These are phyloP conservation scores for Trametes meyenii DNA, from an alignment of 768 basidiomycete species.

Conservation along the genomic window DNA sequence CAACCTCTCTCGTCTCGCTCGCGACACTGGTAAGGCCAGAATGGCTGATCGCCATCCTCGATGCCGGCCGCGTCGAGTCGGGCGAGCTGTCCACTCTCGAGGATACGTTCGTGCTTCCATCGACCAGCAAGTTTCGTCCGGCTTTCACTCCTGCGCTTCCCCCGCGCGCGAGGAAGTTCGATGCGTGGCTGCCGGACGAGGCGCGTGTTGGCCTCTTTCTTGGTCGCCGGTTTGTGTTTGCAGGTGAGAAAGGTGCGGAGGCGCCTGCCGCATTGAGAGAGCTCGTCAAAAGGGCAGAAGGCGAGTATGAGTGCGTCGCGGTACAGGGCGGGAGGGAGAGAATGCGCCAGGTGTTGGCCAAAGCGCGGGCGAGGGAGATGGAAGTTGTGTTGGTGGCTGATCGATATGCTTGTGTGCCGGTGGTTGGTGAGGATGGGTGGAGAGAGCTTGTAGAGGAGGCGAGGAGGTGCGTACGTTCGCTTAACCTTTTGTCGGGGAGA, in stretches of 20 bases:
- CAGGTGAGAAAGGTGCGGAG: constrained; percentile 58
- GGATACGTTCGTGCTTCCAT: constrained; percentile 52
- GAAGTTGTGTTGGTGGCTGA: constrained; percentile 56
- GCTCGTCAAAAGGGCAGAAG: constrained; percentile 58
- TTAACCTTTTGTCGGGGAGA: fast-evolving
- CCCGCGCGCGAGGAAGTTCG: constrained; percentile 50
- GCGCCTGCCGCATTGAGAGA: constrained; percentile 52
- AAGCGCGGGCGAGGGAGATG: constrained; percentile 50
- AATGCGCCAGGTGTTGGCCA: constrained; percentile 54
- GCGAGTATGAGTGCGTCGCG: constrained; percentile 64
- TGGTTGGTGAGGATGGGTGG: constrained; percentile 60
- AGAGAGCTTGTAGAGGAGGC: constrained; percentile 53
- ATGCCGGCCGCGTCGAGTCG: constrained; percentile 44
- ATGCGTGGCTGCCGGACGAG: constrained; percentile 71
- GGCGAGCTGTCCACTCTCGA: constrained; percentile 44
- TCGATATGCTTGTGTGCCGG: constrained; percentile 46
- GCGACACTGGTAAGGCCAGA: constrained; percentile 64
- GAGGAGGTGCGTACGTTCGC: constrained; percentile 43
- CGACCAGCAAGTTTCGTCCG: constrained; percentile 59
- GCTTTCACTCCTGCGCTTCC: constrained; percentile 54
- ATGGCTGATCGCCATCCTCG: constrained; percentile 67
- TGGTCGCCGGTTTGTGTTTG: constrained; percentile 58
- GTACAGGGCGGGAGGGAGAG: constrained; percentile 50
- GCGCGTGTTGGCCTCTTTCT: constrained; percentile 58
- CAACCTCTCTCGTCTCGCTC: constrained; percentile 60